These are phyloP conservation scores for Colletotrichum falcatum DNA, from an alignment of 2,329 filamentous ascomycete species.

Conservation along the genomic window DNA sequence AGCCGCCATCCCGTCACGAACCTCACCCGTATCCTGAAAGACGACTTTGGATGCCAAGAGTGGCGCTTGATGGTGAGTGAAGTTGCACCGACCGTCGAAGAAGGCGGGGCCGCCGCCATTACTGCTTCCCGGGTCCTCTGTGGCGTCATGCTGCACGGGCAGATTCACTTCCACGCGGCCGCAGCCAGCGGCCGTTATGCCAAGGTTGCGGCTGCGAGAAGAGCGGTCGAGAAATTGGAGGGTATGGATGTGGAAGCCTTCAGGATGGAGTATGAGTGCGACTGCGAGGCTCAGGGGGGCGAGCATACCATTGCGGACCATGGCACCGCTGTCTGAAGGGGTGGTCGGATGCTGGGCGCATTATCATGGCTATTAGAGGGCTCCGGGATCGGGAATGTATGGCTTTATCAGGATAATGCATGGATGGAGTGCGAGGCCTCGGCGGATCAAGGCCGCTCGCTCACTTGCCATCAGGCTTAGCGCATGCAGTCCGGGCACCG, in stretches of 20 bases:
- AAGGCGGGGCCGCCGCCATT: conserved; percentile 53
- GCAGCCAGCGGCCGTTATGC: conserved; percentile 78
- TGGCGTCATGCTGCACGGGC: conserved; percentile 80
- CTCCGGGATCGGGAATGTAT: background rate
- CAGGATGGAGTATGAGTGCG: conserved; percentile 69
- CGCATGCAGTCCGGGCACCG: background rate
- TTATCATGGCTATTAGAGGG: background rate
- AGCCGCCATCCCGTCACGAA: conserved; percentile 87
- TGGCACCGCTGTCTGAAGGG: conserved; percentile 16
- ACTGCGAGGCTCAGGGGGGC: conserved; percentile 60
- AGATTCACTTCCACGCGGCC: conserved; percentile 71
- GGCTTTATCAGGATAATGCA: background rate
- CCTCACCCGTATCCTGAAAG: conserved; percentile 72
- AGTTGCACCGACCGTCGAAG: conserved; percentile 54
- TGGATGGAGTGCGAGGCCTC: background rate
- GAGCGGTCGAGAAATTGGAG: conserved; percentile 63
- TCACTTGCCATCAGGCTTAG: background rate
- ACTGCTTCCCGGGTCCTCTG: conserved; percentile 70
- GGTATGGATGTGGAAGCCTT: conserved; percentile 67
- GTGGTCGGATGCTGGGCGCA: background rate
- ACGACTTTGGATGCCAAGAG: conserved; percentile 72
- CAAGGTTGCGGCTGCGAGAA: conserved; percentile 74
- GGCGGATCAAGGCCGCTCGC: background rate
- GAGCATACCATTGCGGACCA: conserved; percentile 28
- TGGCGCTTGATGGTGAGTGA: conserved; percentile 69